These are phyloP conservation scores for Septoria linicola DNA, from an alignment of 2,329 filamentous ascomycete species.

Conservation along the genomic window DNA sequence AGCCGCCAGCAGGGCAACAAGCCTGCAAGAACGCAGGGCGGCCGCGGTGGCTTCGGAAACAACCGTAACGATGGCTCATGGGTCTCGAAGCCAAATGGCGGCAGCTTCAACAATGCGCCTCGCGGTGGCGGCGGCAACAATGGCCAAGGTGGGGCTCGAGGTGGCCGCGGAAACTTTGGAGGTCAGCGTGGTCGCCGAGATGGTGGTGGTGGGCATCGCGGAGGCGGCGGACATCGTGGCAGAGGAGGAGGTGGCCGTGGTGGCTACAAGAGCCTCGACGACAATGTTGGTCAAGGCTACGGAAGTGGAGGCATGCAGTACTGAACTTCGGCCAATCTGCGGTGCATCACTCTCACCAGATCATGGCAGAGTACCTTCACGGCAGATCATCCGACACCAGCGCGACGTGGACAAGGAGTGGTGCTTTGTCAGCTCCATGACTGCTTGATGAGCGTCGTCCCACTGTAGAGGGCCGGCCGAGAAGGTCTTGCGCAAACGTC, in stretches of 20 bases:
- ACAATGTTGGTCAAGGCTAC: conserved; percentile 39
- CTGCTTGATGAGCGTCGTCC: no score
- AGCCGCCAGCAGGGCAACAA: conserved; percentile 23
- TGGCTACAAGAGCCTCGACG: conserved; percentile 47
- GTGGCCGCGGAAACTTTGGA: conserved; percentile 4
- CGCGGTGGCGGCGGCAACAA: conserved; percentile 42
- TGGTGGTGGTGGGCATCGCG: conserved; percentile 19
- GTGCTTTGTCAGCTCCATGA: no score
- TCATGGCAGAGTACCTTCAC: no score
- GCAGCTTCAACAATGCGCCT: conserved; percentile 20
- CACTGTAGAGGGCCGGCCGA: no score
- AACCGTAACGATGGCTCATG: conserved; percentile 31
- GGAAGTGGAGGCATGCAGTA: conserved; percentile 40
- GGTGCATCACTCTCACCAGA: no score
- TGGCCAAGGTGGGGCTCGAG: conserved; percentile 35
- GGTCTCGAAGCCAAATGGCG: conserved; percentile 17
- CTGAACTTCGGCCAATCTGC: conserved; percentile 10
- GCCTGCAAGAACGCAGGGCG: conserved; percentile 35
- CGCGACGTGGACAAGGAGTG: no score
- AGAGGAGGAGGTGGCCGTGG: conserved; percentile 35
- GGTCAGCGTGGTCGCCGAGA: conserved; percentile 36
- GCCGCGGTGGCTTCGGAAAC: conserved; percentile 24
- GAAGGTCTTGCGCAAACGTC: no score
- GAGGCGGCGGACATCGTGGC: conserved; percentile 27
- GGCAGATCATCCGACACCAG: no score